phyloP scores from a whole-genome alignment of 73 alveolate genomes.

The Tetrahymena thermophila region DNA sequence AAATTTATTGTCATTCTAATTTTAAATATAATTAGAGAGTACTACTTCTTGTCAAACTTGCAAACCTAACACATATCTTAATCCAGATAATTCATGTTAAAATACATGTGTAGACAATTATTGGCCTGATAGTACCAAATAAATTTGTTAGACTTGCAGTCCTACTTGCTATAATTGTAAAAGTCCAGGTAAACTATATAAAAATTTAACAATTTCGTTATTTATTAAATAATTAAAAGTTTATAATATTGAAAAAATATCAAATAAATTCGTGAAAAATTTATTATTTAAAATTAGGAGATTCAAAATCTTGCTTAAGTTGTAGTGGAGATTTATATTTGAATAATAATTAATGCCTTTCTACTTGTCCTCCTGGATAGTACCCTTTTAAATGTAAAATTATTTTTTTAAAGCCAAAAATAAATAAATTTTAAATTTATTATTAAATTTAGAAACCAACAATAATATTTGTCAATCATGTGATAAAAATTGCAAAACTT shows the following conservation, averaged over 20 bases:
- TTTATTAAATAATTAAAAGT: too few relatives aligned
- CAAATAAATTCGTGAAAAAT: too few relatives aligned
- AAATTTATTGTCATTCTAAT: not conserved
- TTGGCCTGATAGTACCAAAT: not conserved
- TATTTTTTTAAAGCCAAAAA: not conserved
- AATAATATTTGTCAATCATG: too few relatives aligned
- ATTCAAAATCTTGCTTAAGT: not conserved
- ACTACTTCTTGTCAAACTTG: not conserved
- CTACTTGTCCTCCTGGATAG: not conserved
- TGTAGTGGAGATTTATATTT: not conserved
- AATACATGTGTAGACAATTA: not conserved
- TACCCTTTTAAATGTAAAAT: not conserved
- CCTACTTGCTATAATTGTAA: not conserved
- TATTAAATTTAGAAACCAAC: not conserved
- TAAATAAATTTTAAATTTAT: not conserved
- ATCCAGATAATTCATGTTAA: not conserved
- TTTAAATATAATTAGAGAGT: not conserved
- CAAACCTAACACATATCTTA: not conserved
- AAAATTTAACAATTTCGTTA: not conserved
- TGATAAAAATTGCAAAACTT: not conserved
- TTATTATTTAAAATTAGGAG: not conserved
- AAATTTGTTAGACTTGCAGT: not conserved
- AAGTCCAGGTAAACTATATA: not conserved
- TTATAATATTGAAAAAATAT: too few relatives aligned
- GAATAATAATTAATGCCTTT: not conserved